A percentile compares a stretch with the other conserved stretches of the same genome.
These are phyloP conservation scores for Physaria fendleri DNA, from an alignment of 345 rosid species.

Conservation along the genomic window DNA sequence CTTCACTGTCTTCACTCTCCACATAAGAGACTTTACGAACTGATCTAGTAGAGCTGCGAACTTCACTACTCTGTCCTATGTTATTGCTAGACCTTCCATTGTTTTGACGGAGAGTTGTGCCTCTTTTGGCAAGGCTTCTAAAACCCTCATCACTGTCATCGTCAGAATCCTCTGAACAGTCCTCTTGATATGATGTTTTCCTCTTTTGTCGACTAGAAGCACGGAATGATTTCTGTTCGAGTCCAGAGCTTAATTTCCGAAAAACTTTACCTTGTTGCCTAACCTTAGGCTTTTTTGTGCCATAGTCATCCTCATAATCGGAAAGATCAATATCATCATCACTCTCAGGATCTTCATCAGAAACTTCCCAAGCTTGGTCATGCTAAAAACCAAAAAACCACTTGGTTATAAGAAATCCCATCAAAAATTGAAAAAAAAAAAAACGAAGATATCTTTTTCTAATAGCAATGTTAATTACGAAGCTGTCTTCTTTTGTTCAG, in stretches of 20 bases:
- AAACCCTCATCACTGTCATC: conserved; percentile 57
- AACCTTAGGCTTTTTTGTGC: conserved; percentile 51
- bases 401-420: conserved; percentile 14
- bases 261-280: conserved; percentile 55
- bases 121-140: conserved; percentile 56
- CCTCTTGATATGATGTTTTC: conserved; percentile 63
- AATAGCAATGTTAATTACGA: background rate
- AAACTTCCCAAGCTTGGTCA: conserved; percentile 78
- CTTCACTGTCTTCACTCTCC: conserved; percentile 99
- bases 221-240: conserved; percentile 43
- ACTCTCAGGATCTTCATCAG: conserved; percentile 63
- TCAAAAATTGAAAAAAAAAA: conserved; percentile 7
- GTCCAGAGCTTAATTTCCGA: conserved; percentile 39
- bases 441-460: background rate
- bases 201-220: conserved; percentile 51
- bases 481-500: conserved; percentile 4
- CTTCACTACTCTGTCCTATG: conserved; percentile 58
- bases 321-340: conserved; percentile 58
- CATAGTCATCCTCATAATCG: conserved; percentile 70
- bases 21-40: conserved; percentile 96
- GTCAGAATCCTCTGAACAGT: conserved; percentile 61
- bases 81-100: conserved; percentile 44
- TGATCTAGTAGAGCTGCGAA: conserved; percentile 85
- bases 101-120: conserved; percentile 50
- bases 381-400: conserved; percentile 22